phyloP scores from a whole-genome alignment of 768 basidiomycete species.

The Leccinum broughii region DNA sequence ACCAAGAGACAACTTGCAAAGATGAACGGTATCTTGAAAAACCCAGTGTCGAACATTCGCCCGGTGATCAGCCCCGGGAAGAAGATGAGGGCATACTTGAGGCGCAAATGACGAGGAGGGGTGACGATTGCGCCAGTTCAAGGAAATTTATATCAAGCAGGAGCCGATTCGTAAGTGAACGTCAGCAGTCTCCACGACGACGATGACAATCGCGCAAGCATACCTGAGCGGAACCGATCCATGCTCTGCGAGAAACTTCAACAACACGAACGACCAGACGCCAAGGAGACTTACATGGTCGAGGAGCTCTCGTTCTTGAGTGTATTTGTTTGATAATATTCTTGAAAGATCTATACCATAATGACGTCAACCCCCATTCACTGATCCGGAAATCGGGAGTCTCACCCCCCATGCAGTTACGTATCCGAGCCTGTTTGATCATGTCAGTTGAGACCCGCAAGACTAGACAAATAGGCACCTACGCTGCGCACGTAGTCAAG shows the following conservation, averaged over 20 bases:
- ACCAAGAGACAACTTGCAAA: constrained; percentile 52
- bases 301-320: constrained; percentile 55
- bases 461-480: constrained; percentile 10
- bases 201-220: not conserved
- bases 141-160: not conserved
- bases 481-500: constrained; percentile 43
- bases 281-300: constrained; percentile 50
- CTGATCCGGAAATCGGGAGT: not conserved
- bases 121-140: not conserved
- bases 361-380: not conserved
- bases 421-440: not conserved
- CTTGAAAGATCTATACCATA: constrained; percentile 61
- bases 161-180: not conserved
- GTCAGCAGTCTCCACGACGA: not conserved
- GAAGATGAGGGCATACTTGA: constrained; percentile 62
- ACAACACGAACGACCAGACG: not conserved
- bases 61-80: constrained; percentile 64
- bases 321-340: constrained; percentile 56
- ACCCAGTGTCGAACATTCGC: constrained; percentile 73
- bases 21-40: constrained; percentile 53
- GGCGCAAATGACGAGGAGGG: not conserved
- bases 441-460: not conserved
- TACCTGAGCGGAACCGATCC: constrained; percentile 80
- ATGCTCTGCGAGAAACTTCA: constrained; percentile 50
- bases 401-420: not conserved